phyloP scores from a whole-genome alignment of 2,329 filamentous ascomycete species.

The Orbilia oligospora region DNA sequence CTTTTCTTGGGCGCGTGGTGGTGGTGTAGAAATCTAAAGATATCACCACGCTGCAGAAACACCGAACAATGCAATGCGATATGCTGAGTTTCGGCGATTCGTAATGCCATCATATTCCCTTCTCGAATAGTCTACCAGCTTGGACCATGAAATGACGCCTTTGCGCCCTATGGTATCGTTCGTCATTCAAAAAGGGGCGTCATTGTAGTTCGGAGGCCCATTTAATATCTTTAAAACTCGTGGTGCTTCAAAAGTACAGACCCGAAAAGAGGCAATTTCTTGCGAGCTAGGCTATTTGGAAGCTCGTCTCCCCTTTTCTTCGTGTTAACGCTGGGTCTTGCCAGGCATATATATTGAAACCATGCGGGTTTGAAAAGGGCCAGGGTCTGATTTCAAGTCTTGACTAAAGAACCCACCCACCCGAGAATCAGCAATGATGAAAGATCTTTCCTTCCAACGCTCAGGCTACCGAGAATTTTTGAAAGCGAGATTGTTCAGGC shows the following conservation, averaged over 20 bases:
- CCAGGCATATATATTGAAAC: conserved; percentile 55
- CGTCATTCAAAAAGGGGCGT: conserved; percentile 35
- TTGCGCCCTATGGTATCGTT: conserved; percentile 15
- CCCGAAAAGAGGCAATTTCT: conserved; percentile 27
- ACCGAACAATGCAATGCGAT: background rate
- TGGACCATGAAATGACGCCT: conserved; percentile 30
- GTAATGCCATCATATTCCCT: background rate
- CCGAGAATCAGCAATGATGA: background rate
- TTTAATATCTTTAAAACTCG: conserved; percentile 53
- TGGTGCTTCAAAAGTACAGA: conserved; percentile 42
- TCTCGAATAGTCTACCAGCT: conserved; percentile 16
- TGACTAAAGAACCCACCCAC: conserved; percentile 10
- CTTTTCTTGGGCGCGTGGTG: conserved; percentile 23
- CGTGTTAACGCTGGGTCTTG: conserved; percentile 19
- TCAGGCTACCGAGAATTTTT: background rate
- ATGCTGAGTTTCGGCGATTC: background rate
- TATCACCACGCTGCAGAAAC: conserved; percentile 14
- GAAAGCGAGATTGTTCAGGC: conserved; percentile 48
- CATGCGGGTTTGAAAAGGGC: conserved; percentile 50
- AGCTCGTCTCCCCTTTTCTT: conserved; percentile 44
- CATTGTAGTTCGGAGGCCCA: background rate
- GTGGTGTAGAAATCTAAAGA: conserved; percentile 39
- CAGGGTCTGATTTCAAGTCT: conserved; percentile 12
- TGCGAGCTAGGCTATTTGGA: conserved; percentile 27
- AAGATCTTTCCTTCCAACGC: background rate